Base-by-base conservation (phyloP, 331 rosid genomes). In the Quercus phellos region DNA sequence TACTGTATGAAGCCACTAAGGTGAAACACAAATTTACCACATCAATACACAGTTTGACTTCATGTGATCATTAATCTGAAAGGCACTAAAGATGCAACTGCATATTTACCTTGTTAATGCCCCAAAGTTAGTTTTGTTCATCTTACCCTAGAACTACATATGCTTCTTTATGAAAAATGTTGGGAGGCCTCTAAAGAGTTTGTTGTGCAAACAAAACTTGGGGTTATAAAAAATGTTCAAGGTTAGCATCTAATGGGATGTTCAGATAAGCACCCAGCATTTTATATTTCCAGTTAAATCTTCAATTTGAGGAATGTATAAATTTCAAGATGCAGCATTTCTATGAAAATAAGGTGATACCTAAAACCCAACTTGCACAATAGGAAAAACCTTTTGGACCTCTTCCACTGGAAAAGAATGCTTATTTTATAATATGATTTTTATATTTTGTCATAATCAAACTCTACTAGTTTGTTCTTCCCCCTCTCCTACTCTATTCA, bases 361-460 rank as follows among this genome's bases (percentile, higher is more conserved):
- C n/a, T 26, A 27, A 61, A 13, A 1, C 11, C 38, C 19, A 13
- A 8, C 30, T 2, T 18, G 6, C 38, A 27, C 19, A 61, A 14
- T 27, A 14, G 5, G 7, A 13, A 61, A 4, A 61, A 12, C 38
- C 4, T 61, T 2, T 61, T 61, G 38, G 68, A 11, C 19, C 68
- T 14, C 34, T 61, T 61, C 18, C n/a, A 2, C 18, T 27, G 3
- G 2, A 60, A 61, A 13, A 21, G 24, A 10, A 68, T 19, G 73
- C 54, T 8, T 79, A 55, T 22, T 5, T 27, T 27, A 61, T 72
- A n/a, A 70, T 46, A 30, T 43, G 17, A 64, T 46, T 68, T 38
- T 38, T 61, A n/a, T 71, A 58, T 60, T 64, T 43, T 58, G 74
- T 59, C 55, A 51, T 64, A 16, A 50, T 72, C 46, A 58, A 63